phyloP scores from a whole-genome alignment of 1,139 yeast genomes.

The Geotrichum fermentans region DNA sequence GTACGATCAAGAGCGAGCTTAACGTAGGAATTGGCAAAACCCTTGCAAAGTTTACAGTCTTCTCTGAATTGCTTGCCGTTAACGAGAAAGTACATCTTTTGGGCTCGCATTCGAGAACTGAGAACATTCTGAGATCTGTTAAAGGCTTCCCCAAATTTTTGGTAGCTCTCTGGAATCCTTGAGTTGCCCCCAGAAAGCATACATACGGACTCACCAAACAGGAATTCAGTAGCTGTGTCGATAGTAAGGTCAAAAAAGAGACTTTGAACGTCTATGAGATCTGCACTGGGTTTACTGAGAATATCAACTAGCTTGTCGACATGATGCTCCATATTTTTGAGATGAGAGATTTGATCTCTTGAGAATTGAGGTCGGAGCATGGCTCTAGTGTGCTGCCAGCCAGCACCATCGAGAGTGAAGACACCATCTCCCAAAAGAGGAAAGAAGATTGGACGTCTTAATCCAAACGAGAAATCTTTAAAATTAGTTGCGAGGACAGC shows the following conservation, averaged over 20 bases:
- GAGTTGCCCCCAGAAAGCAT: conserved; percentile 38
- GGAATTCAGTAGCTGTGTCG: conserved; percentile 56
- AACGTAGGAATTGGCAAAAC: conserved; percentile 37
- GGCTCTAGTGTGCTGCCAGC: conserved; percentile 51
- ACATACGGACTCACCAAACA: conserved; percentile 52
- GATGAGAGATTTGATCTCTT: conserved; percentile 50
- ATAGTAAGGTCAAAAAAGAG: conserved; percentile 50
- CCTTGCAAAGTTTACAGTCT: conserved; percentile 29
- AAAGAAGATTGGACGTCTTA: conserved; percentile 41
- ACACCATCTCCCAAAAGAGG: conserved; percentile 51
- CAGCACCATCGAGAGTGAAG: conserved; percentile 48
- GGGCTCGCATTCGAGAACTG: conserved; percentile 41
- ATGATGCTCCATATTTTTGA: conserved; percentile 45
- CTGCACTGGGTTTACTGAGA: conserved; percentile 29
- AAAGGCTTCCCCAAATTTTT: conserved; percentile 44
- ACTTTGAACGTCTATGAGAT: conserved; percentile 46
- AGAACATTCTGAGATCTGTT: conserved; percentile 41
- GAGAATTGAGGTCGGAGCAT: conserved; percentile 53
- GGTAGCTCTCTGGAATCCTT: conserved; percentile 23
- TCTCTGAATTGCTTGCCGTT: conserved; percentile 38
- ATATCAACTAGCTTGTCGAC: conserved; percentile 40
- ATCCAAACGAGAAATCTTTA: conserved; percentile 46
- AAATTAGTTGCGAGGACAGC: conserved; percentile 36
- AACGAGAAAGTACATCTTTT: conserved; percentile 39
- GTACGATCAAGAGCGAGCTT: conserved; percentile 27